phyloP scores from a whole-genome alignment of 495 filamentous ascomycete species.

The Penicillium pancosmium region DNA sequence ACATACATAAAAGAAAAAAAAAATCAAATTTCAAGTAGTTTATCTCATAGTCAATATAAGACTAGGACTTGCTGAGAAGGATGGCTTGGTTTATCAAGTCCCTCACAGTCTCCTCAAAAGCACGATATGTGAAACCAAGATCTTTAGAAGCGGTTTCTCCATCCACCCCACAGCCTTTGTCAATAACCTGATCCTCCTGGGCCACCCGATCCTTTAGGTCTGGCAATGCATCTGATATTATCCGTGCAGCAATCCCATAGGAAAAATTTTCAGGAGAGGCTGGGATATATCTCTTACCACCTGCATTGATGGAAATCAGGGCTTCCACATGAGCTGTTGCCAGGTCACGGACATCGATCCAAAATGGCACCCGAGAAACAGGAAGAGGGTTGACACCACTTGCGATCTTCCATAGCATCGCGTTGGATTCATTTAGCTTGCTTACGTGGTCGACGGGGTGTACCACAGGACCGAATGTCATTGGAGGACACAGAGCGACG shows the following conservation, averaged over 20 bases:
- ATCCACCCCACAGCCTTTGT: background rate
- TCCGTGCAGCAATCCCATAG: background rate
- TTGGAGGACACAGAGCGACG: background rate
- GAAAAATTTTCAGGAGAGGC: background rate
- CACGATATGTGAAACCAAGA: background rate
- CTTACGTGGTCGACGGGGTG: background rate
- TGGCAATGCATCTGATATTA: background rate
- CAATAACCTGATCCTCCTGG: background rate
- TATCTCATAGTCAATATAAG: background rate
- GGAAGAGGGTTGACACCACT: background rate
- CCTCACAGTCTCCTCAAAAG: conserved; percentile 2
- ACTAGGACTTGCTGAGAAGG: background rate
- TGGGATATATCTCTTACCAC: conserved; percentile 1
- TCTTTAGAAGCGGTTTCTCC: conserved; percentile 3
- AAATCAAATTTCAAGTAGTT: background rate
- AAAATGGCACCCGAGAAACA: background rate
- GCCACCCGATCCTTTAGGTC: background rate
- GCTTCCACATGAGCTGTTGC: background rate
- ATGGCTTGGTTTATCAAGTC: conserved; percentile 27
- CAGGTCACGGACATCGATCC: conserved; percentile 7
- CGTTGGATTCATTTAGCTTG: background rate
- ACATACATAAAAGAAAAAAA: too few species aligned
- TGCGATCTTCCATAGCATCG: conserved; percentile 2
- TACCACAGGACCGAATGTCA: conserved; percentile 2
- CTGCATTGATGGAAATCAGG: background rate